Base-by-base conservation (phyloP, 116 monocot genomes). In the Trichopus zeylanicus region DNA sequence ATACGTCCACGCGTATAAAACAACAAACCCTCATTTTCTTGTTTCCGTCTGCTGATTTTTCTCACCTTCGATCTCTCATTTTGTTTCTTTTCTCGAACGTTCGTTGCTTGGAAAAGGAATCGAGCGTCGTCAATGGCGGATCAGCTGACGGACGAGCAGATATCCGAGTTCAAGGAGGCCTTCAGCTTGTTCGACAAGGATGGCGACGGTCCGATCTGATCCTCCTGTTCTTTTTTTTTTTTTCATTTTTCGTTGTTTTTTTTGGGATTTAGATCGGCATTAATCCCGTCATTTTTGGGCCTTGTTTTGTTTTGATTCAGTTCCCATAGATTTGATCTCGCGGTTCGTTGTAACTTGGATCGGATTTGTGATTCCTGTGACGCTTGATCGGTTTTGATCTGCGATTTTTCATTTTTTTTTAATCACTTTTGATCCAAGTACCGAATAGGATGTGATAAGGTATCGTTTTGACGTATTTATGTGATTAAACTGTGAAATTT, bases 161-260 rank as follows among this genome's bases (percentile, higher is more conserved):
- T 81, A 69, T 68, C 76, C 26, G 70, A 77, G 77, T 74, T 77
- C 67, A 77, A 82, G 77, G 77, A 82, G 70, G 77, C 74, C 13
- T 82, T 82, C 70, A 68, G 73, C 71, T 58, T 82, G 46, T 77
- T 82, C 74, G 82, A 82, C 74, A 82, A 74, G 77, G 77, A 82
- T 39, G 70, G 77, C 31, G 78, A 78, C 31, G 78, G 78, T 78
- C 28, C 53, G 69, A 57, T 70, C 47, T 42, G 42, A 42, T 42
- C 42, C 42, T n/a, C 13, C 42, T 42, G 8, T 4, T 42, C 42
- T 18, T 42, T 42, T 42, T 13, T 3, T 42, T 42, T 42, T 42
- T 16, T n/a, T n/a, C 42, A 42, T 42, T 42, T 42, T 42, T 42
- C 42, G 42, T n/a, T n/a, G n/a, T n/a, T n/a, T n/a, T n/a, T n/a